Percentiles rank a stretch among this genome's conserved stretches.
These are phyloP conservation scores for Dryas octopetala DNA, from an alignment of 306 rosid genomes.

Conservation along the genomic window DNA sequence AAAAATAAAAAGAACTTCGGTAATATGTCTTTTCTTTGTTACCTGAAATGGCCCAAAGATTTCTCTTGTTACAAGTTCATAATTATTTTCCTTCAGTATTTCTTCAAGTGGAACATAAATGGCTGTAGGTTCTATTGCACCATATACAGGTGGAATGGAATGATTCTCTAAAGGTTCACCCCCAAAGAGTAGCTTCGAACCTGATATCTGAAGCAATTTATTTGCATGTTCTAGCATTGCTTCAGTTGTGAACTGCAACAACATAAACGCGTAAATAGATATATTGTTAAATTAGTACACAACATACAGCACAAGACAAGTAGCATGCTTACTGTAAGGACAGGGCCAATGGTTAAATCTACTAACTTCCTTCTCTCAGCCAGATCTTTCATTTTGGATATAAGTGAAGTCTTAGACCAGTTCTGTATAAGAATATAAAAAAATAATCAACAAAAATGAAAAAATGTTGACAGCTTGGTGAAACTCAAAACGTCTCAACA, in stretches of 20 bases:
- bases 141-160: slow-evolving; percentile 76
- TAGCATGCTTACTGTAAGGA: slow-evolving; percentile 64
- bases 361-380: slow-evolving; percentile 84
- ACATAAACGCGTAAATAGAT: slow-evolving; percentile 3
- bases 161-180: slow-evolving; percentile 75
- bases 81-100: slow-evolving; percentile 67
- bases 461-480: neutral
- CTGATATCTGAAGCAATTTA: slow-evolving; percentile 77
- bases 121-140: slow-evolving; percentile 87
- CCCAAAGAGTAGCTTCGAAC: slow-evolving; percentile 86
- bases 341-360: slow-evolving; percentile 90
- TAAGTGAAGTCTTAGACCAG: slow-evolving; percentile 67
- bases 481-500: slow-evolving; percentile 15
- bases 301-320: neutral
- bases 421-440: slow-evolving; percentile 50
- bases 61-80: slow-evolving; percentile 83
- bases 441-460: slow-evolving; percentile 16
- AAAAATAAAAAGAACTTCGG: neutral
- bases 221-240: slow-evolving; percentile 75
- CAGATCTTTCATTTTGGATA: slow-evolving; percentile 78
- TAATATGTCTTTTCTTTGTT: slow-evolving; percentile 15
- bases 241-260: slow-evolving; percentile 66
- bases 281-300: neutral
- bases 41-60: slow-evolving; percentile 98
- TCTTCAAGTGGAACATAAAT: slow-evolving; percentile 85